Percentiles rank a stretch among this genome's conserved stretches.
Conservation (phyloP, 805 yeast species). For the Ogataea ramenticola region DNA sequence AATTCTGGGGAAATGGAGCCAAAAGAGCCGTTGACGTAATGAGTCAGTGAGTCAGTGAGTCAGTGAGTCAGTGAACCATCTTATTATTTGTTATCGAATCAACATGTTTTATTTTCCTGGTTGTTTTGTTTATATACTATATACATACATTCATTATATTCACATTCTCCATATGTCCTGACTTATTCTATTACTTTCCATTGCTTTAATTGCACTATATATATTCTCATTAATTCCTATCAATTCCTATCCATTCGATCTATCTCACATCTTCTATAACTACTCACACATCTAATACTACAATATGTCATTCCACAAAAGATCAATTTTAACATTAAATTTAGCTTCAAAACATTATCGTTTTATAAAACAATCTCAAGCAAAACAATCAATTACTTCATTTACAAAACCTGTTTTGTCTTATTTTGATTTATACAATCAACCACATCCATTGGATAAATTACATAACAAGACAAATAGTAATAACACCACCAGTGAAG, state of each 20-base stretch:
- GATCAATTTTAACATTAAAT: conserved; percentile 20
- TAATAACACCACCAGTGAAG: conserved; percentile 11
- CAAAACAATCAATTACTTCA: conserved; percentile 7
- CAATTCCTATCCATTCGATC: no score
- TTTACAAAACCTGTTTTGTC: conserved; percentile 15
- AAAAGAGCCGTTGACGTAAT: no score
- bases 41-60: no score
- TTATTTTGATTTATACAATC: conserved; percentile 18
- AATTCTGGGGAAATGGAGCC: no score
- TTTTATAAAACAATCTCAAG: conserved; percentile 9
- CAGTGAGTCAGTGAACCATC: no score
- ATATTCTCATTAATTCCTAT: neutral
- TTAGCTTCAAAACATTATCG: conserved; percentile 19
- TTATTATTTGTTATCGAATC: neutral
- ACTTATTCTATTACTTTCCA: neutral
- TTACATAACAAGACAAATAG: conserved; percentile 18
- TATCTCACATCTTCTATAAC: no score
- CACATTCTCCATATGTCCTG: neutral
- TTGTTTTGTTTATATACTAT: neutral
- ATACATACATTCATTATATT: neutral
- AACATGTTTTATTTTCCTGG: no score
- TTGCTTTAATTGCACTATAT: neutral
- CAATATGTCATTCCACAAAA: conserved; percentile 1
- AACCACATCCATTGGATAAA: conserved; percentile 13
- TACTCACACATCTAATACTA: no score